Evolutionary conservation across 345 rosid species (phyloP), one percentile per base, ranked within the genome.

Genomic region (Hypericum androsaemum): DNA sequence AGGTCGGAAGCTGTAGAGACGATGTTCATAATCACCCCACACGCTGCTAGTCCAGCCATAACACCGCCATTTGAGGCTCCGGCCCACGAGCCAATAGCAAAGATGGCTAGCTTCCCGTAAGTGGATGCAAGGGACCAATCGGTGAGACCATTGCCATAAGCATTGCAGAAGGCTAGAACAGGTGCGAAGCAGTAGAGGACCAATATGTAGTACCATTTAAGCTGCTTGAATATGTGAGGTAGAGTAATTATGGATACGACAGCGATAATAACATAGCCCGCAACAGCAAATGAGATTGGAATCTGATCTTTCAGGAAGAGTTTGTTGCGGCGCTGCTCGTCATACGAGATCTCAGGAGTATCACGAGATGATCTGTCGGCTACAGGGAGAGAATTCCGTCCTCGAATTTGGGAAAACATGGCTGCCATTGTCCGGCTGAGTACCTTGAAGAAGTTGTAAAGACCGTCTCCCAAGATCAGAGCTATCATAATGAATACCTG

Each of bases 21-120:
- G 11, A 85, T 88, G 69, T 79, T 82, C 95, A 85, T 88, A 89
- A 88, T 85, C 41, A 88, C 92, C 17, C 95, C 97, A 58, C 97
- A 88, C 0, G 92, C 82, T 12, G 89, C 87, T 36, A 85, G 66
- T 15, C 92, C 92, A 5, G 97, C 95, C 0, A 88, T 68, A 57
- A 88, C 80, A 17, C 95, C 89, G 2, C 87, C 95, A 0, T 81
- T 74, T 3, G 68, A 58, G 0, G 69, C 49, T 0, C 95, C 97
- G 3, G 84, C 89, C 95, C 84, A 80, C 8, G 89, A 76, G 7
- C 94, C 89, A 0, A 84, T 68, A 28, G 71, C 70, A 60, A 84
- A 80, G 60, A 88, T 84, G 8, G 94, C 88, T 3, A 88, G 73
- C 70, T 82, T 88, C 50, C 96, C 94, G 6, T 88, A 88, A 12